Evolutionary conservation across 2,329 filamentous ascomycete genomes (phyloP).

Genomic region (Neoscytalidium dimidiatum): DNA sequence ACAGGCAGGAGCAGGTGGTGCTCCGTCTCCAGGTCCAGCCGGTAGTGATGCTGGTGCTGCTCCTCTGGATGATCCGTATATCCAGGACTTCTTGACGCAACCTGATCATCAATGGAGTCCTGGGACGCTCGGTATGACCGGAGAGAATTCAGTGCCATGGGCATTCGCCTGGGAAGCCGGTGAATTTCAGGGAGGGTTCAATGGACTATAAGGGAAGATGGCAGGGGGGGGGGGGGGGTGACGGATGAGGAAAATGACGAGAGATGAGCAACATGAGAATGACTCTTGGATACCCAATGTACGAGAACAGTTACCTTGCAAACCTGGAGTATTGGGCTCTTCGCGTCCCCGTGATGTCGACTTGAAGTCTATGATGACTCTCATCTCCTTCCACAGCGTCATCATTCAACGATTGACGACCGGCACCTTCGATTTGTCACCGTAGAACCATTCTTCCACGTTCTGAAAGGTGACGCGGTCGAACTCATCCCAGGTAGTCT

Average conservation of each 20-base stretch:
- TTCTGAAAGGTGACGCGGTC: not conserved
- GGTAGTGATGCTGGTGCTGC: conserved; percentile 8
- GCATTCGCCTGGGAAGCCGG: conserved; percentile 18
- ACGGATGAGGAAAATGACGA: not conserved
- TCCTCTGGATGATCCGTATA: conserved; percentile 18
- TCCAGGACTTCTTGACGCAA: conserved; percentile 19
- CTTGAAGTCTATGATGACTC: no score
- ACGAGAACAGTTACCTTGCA: not conserved
- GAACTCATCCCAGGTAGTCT: not conserved
- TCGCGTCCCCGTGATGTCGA: no score
- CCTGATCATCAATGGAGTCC: conserved; percentile 18
- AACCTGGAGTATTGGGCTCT: no score
- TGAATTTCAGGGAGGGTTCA: conserved; percentile 6
- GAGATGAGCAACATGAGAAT: not conserved
- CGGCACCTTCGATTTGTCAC: conserved; percentile 3
- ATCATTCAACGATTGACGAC: not conserved
- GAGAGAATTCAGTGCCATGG: conserved; percentile 14
- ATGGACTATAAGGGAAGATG: not conserved
- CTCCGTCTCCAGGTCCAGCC: not conserved
- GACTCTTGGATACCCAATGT: conserved; percentile 7
- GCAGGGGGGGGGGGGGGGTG: not conserved
- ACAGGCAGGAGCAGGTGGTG: not conserved
- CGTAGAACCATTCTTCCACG: conserved; percentile 4
- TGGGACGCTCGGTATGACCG: conserved; percentile 14
- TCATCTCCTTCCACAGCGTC: no score